Percentiles rank a stretch among this genome's conserved stretches.
Evolutionary conservation across 352 stramenopile species (phyloP).

Genomic region (Phytophthora quininea): DNA sequence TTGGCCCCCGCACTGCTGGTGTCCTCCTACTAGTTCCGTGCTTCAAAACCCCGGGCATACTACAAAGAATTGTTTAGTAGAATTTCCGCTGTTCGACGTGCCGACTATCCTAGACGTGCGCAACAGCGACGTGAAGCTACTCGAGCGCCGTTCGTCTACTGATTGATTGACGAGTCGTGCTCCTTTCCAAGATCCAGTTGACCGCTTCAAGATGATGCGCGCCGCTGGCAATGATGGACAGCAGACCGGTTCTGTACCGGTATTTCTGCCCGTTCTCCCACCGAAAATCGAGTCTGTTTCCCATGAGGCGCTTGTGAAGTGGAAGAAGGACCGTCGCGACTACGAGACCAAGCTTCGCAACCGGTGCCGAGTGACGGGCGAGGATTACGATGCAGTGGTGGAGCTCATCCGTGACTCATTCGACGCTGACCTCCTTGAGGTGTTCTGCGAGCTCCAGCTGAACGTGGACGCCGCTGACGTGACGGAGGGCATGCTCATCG

Average conservation of each 20-base stretch:
- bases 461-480: background rate
- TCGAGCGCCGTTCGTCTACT: background rate
- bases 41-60: background rate
- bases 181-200: background rate
- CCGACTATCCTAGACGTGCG: background rate
- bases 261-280: background rate
- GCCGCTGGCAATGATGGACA: background rate
- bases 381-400: background rate
- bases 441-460: background rate
- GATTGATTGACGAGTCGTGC: background rate
- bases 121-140: background rate
- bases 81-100: background rate
- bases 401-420: background rate
- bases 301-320: background rate
- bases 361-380: background rate
- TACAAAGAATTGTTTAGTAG: background rate
- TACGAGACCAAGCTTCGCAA: background rate
- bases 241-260: background rate
- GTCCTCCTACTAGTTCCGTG: no score
- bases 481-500: background rate
- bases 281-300: background rate
- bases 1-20: no score
- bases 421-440: background rate
- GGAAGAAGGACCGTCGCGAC: background rate
- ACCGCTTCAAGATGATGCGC: background rate